Percentiles rank a stretch among this genome's conserved stretches.
phyloP scores from a whole-genome alignment of 2,329 filamentous ascomycete species.

The Penicillium sp. region DNA sequence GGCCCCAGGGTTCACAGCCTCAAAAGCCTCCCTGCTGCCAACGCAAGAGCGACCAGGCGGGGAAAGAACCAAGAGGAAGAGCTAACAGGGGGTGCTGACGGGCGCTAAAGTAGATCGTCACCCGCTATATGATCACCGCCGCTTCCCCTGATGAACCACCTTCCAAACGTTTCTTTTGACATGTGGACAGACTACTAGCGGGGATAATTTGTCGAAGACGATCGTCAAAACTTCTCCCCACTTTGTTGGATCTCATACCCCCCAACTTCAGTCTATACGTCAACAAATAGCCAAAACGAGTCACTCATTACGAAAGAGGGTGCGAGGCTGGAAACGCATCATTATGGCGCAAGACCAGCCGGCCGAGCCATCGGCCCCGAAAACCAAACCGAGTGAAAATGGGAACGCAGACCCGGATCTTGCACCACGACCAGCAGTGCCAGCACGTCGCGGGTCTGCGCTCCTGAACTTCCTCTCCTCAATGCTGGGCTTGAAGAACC shows the following conservation, averaged over 20 bases:
- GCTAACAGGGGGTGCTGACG: background rate
- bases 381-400: constrained; percentile 9
- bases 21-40: constrained; percentile 7
- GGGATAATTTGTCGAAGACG: constrained; percentile 5
- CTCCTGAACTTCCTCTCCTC: constrained; percentile 37
- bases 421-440: constrained; percentile 7
- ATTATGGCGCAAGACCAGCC: constrained; percentile 26
- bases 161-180: constrained; percentile 9
- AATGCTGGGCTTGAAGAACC: constrained; percentile 56
- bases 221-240: background rate
- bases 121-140: constrained; percentile 32
- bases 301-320: background rate
- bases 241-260: background rate
- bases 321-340: constrained; percentile 12
- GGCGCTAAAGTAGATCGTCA: constrained; percentile 30
- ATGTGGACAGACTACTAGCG: constrained; percentile 6
- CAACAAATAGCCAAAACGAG: background rate
- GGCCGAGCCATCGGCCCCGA: constrained; percentile 18
- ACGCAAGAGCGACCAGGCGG: background rate
- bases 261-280: background rate
- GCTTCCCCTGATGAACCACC: constrained; percentile 25
- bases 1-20: constrained; percentile 15
- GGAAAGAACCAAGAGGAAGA: constrained; percentile 8
- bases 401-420: background rate
- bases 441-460: constrained; percentile 25